phyloP scores from a whole-genome alignment of 768 basidiomycete genomes.

The Lactarius hatsudake region DNA sequence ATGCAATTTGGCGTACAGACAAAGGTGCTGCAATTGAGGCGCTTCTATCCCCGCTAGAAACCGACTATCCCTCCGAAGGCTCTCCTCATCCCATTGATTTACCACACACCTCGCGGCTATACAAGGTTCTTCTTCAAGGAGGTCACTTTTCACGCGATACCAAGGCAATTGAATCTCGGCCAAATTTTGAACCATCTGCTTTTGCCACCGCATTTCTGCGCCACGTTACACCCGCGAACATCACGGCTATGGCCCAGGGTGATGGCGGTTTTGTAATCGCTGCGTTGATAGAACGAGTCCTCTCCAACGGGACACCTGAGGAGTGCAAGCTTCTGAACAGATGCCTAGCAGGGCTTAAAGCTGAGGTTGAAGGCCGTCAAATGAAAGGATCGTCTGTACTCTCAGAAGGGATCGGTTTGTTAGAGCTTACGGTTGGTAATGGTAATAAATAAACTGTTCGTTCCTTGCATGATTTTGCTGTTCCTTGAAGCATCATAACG shows the following conservation, averaged over 20 bases:
- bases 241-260: conserved; percentile 53
- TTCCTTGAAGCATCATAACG: neutral
- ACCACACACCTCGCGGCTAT: conserved; percentile 77
- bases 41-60: conserved; percentile 55
- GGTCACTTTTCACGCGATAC: conserved; percentile 77
- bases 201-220: conserved; percentile 62
- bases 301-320: conserved; percentile 8
- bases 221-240: conserved; percentile 49
- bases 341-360: conserved; percentile 11
- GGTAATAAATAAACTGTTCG: conserved; percentile 2
- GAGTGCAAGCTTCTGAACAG: conserved; percentile 6
- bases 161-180: conserved; percentile 49
- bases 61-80: conserved; percentile 56
- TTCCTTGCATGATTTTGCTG: neutral
- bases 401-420: conserved; percentile 8
- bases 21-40: conserved; percentile 60
- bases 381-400: conserved; percentile 18
- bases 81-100: conserved; percentile 72
- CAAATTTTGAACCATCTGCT: conserved; percentile 52
- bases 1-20: conserved; percentile 44
- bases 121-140: conserved; percentile 88
- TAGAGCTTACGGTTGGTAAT: neutral
- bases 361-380: neutral
- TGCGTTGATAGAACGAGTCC: conserved; percentile 62
- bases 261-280: conserved; percentile 76